These are phyloP conservation scores for Extremus antarcticus DNA, from an alignment of 495 filamentous ascomycete species.

Conservation along the genomic window DNA sequence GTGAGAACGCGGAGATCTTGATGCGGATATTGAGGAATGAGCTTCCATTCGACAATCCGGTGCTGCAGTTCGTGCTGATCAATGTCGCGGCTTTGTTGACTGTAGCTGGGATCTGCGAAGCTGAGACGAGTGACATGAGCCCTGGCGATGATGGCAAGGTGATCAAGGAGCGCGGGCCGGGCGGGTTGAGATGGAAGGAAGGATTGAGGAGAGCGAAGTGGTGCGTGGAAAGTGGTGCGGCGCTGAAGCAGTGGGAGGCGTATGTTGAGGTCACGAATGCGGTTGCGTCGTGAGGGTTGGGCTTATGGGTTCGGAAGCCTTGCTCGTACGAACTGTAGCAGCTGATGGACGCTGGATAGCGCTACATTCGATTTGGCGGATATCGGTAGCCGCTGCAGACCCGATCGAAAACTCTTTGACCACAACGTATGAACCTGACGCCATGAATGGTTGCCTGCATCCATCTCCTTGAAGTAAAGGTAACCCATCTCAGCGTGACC, in stretches of 20 bases:
- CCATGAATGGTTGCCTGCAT: no score
- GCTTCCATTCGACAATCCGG: slow-evolving; percentile 62
- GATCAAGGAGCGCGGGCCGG: slow-evolving; percentile 67
- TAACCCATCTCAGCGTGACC: no score
- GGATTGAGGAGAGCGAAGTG: slow-evolving; percentile 74
- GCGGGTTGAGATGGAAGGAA: slow-evolving; percentile 83
- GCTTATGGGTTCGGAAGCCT: no score
- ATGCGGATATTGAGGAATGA: slow-evolving; percentile 63
- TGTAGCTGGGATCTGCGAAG: slow-evolving; percentile 73
- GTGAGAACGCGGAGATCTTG: slow-evolving; percentile 78
- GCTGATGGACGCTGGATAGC: no score
- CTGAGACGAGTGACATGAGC: slow-evolving; percentile 64
- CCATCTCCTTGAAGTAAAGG: no score
- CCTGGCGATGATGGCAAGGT: slow-evolving; percentile 62
- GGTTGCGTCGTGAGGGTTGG: neutral
- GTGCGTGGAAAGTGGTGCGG: slow-evolving; percentile 70
- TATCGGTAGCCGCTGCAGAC: no score
- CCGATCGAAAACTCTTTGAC: no score
- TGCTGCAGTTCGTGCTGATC: slow-evolving; percentile 85
- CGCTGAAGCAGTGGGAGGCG: slow-evolving; percentile 51
- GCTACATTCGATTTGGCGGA: no score
- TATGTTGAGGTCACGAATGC: slow-evolving; percentile 33
- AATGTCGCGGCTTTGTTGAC: slow-evolving; percentile 86
- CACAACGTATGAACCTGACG: no score
- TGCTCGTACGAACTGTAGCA: no score